Percentiles rank a stretch among this genome's conserved stretches.
These are phyloP conservation scores for Scolecobasidium constrictum DNA, from an alignment of 2,329 filamentous ascomycete genomes.

Conservation along the genomic window DNA sequence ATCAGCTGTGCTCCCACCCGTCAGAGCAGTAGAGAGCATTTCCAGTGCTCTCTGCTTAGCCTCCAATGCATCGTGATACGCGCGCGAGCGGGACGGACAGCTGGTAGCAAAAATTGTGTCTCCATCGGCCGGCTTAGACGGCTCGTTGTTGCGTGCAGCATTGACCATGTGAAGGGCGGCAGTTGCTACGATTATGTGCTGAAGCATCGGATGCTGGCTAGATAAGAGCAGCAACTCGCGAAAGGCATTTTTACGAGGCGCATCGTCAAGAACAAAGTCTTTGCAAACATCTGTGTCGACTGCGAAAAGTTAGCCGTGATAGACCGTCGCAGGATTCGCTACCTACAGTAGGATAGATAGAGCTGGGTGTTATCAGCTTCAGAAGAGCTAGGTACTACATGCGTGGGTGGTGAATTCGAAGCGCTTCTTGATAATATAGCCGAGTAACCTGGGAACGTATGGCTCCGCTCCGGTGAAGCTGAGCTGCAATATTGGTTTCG, in stretches of 20 bases:
- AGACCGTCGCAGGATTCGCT: no score
- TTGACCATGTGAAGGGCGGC: not conserved
- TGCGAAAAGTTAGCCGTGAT: constrained; percentile 12
- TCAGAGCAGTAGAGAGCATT: constrained; percentile 26
- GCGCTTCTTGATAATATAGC: not conserved
- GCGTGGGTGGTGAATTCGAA: not conserved
- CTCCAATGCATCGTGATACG: constrained; percentile 27
- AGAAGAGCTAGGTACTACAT: not conserved
- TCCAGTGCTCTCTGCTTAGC: constrained; percentile 38
- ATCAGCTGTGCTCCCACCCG: constrained; percentile 17
- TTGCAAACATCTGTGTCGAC: constrained; percentile 35
- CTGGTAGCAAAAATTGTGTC: not conserved
- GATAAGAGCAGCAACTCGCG: constrained; percentile 34
- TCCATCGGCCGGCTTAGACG: not conserved
- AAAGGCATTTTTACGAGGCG: constrained; percentile 35
- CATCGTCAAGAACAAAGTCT: constrained; percentile 41
- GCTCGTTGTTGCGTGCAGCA: not conserved
- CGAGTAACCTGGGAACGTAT: not conserved
- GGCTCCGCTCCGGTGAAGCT: not conserved
- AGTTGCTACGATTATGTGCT: not conserved
- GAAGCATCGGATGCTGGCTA: not conserved
- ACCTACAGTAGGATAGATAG: no score
- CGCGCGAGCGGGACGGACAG: not conserved
- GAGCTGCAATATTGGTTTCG: not conserved
- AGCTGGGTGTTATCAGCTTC: not conserved